These are phyloP conservation scores for Vanrija pseudolonga DNA, from an alignment of 1,284 basidiomycete species.

Conservation along the genomic window DNA sequence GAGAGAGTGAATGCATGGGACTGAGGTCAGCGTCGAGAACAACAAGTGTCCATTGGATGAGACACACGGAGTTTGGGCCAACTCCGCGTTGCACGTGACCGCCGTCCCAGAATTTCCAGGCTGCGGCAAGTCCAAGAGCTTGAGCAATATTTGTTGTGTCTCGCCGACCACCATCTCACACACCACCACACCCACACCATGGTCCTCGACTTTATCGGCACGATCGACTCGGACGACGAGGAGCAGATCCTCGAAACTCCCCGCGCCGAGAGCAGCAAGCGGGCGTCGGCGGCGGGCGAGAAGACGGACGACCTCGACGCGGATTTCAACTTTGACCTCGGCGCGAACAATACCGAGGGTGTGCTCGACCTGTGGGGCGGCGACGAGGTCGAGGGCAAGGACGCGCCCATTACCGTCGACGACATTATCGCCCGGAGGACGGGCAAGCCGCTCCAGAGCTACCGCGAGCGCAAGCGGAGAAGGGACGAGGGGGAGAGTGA, in stretches of 20 bases:
- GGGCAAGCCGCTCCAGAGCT: conserved; percentile 41
- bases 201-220: conserved; percentile 47
- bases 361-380: conserved; percentile 41
- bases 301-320: conserved; percentile 69
- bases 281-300: conserved; percentile 3
- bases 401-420: conserved; percentile 76
- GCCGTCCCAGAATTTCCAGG: conserved; percentile 16
- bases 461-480: conserved; percentile 61
- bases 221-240: conserved; percentile 51
- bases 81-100: not conserved
- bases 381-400: conserved; percentile 43
- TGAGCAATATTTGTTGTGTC: not conserved
- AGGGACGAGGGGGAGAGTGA: conserved; percentile 27
- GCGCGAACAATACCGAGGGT: conserved; percentile 57
- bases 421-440: conserved; percentile 78
- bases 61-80: not conserved
- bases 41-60: too few species aligned
- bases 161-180: not conserved
- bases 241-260: conserved; percentile 22
- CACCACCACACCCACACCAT: conserved; percentile 15
- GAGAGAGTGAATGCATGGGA: not conserved
- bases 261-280: conserved; percentile 17
- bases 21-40: not conserved
- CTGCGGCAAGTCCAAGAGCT: not conserved
- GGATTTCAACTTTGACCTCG: conserved; percentile 76